phyloP scores from a whole-genome alignment of 805 yeast species.

The Kodamaea neixiangensis region DNA sequence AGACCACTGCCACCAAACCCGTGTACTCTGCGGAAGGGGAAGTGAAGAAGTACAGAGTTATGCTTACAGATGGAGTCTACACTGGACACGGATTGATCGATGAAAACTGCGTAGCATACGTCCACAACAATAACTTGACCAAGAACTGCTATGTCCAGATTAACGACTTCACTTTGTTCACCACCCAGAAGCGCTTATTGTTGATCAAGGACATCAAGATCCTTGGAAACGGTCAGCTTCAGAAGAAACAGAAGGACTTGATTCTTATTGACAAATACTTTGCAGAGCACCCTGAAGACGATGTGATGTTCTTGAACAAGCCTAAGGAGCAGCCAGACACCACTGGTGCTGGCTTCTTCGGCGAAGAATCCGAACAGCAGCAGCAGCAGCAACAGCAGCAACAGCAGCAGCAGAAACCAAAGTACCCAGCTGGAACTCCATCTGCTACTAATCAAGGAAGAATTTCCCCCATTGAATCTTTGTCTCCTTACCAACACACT shows the following conservation, averaged over 20 bases:
- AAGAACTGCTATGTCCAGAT: conserved; percentile 45
- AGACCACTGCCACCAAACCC: conserved; percentile 35
- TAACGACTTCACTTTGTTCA: conserved; percentile 45
- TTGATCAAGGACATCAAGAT: conserved; percentile 50
- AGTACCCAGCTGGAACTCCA: conserved; percentile 8
- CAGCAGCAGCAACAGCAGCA: conserved; percentile 9
- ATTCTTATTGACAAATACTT: conserved; percentile 58
- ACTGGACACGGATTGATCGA: conserved; percentile 40
- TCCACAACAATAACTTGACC: conserved; percentile 44
- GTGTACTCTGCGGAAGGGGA: conserved; percentile 33
- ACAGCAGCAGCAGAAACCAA: conserved; percentile 8
- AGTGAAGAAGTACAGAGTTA: conserved; percentile 28
- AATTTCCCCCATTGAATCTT: conserved; percentile 75
- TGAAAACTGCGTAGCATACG: conserved; percentile 45
- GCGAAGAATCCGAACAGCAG: conserved; percentile 10
- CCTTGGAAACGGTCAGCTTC: conserved; percentile 36
- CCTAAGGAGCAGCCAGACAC: conserved; percentile 6
- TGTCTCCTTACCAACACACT: conserved; percentile 85
- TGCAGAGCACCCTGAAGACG: conserved; percentile 58
- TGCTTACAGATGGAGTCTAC: conserved; percentile 42
- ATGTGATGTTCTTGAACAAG: conserved; percentile 24
- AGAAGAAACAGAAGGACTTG: conserved; percentile 36
- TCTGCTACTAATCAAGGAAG: conserved; percentile 25
- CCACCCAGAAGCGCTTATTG: conserved; percentile 50
- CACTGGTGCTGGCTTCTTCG: conserved; percentile 13